Evolutionary conservation across 148 eudicot genomes (phyloP).

Genomic region (Fagopyrum tataricum): DNA sequence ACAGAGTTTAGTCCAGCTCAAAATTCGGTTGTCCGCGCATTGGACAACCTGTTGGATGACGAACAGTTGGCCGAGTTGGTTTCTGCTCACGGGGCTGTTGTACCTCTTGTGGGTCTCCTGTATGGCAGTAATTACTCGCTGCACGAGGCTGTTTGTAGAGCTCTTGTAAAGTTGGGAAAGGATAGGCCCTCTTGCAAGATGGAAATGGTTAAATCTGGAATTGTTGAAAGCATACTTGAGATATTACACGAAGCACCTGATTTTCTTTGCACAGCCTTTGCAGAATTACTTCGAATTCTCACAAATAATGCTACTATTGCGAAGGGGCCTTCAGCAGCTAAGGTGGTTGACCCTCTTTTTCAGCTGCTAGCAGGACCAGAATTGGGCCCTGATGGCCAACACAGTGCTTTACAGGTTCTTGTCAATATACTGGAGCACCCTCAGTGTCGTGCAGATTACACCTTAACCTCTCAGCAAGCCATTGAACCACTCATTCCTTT

Average conservation of each 20-base stretch:
- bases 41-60: conserved; percentile 89
- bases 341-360: conserved; percentile 87
- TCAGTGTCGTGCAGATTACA: conserved; percentile 68
- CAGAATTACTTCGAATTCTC: conserved; percentile 82
- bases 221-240: conserved; percentile 79
- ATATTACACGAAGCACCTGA: conserved; percentile 89
- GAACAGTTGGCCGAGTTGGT: conserved; percentile 89
- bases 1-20: conserved; percentile 78
- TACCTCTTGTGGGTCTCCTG: conserved; percentile 90
- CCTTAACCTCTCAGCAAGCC: conserved; percentile 75
- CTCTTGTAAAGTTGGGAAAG: conserved; percentile 94
- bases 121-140: conserved; percentile 74
- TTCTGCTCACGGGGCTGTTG: conserved; percentile 87
- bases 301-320: conserved; percentile 94
- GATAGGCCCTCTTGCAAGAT: conserved; percentile 93
- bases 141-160: conserved; percentile 87
- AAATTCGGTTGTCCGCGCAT: conserved; percentile 74
- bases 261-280: conserved; percentile 83
- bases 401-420: conserved; percentile 89
- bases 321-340: conserved; percentile 86
- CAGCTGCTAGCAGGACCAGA: conserved; percentile 64
- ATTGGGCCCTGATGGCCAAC: conserved; percentile 91
- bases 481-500: conserved; percentile 83
- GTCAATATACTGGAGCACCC: conserved; percentile 89
- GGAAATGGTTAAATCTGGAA: conserved; percentile 97